A percentile compares a stretch with the other conserved stretches of the same genome.
Evolutionary conservation across 176 grass and related monocot genomes (phyloP).

Genomic region (Oryza punctata): DNA sequence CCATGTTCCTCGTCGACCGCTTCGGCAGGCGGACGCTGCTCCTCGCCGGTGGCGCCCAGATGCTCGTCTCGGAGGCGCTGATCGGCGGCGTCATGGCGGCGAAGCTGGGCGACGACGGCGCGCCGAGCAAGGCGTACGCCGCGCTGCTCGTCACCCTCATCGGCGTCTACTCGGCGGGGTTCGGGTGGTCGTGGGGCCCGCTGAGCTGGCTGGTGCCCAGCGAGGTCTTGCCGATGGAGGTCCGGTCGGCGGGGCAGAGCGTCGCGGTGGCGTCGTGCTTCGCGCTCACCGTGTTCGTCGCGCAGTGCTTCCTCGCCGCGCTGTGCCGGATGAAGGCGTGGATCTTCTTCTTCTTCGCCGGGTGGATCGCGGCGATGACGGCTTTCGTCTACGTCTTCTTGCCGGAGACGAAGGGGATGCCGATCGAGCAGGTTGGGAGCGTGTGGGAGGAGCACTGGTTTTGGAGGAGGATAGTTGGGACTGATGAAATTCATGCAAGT

Average conservation of each 20-base stretch:
- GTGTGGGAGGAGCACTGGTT: constrained; percentile 52
- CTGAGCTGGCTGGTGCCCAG: constrained; percentile 57
- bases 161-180: constrained; percentile 46
- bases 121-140: neutral
- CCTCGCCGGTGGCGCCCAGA: constrained; percentile 35
- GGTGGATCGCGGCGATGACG: constrained; percentile 43
- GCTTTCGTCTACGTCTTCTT: constrained; percentile 45
- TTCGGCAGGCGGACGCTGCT: constrained; percentile 45
- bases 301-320: constrained; percentile 45
- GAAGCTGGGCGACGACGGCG: constrained; percentile 41
- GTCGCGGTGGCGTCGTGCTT: constrained; percentile 43
- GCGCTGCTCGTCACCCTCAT: constrained; percentile 36
- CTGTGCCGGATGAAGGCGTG: constrained; percentile 45
- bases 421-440: constrained; percentile 47
- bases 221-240: constrained; percentile 56
- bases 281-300: constrained; percentile 41
- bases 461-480: constrained; percentile 33
- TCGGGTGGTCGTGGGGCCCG: constrained; percentile 50
- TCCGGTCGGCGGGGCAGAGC: constrained; percentile 44
- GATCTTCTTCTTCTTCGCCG: constrained; percentile 57
- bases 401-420: constrained; percentile 45
- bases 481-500: too few relatives aligned
- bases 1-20: constrained; percentile 42
- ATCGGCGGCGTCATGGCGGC: constrained; percentile 42
- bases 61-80: constrained; percentile 38